Evolutionary conservation across 768 basidiomycete genomes (phyloP), one percentile per base, ranked within the genome.

Genomic region (Psilocybe azurescens): DNA sequence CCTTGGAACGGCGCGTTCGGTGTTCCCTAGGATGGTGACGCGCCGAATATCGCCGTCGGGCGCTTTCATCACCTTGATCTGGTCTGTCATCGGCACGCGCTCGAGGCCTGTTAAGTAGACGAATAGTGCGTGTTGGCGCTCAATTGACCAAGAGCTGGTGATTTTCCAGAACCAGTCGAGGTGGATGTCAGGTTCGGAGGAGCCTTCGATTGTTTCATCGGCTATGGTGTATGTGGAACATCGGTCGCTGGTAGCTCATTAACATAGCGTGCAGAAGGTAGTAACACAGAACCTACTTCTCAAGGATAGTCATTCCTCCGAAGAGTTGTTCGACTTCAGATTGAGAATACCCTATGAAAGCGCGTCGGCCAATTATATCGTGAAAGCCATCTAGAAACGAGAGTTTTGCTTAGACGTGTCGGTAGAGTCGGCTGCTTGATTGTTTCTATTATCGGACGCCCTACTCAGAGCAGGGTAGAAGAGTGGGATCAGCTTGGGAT

Each of bases 81-180:
- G 66, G 65, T 72, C 72, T 18, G 69, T 69, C 0, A 66, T 67
- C 6, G 70, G 70, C 10, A 72, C 68, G n/a, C 72, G 72, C 39
- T 65, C 62, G 54, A 69, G 67, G 33, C 72, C 72, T 6, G 72
- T 71, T 11, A 70, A 54, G 58, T 71, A 72, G 29, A 66, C 59
- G 53, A 72, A 67, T 29, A 72, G 58, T 32, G 61, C 62, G 14
- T 62, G 66, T 49, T 67, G 67, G 13, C 67, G 70, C 20, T 70
- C 67, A 39, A 63, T 28, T 2, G 72, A 55, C 70, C 70, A 71
- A n/a, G 68, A 69, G 29, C 65, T 60, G 30, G 69, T 63, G 13
- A 72, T 66, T 33, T 65, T 63, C 64, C 67, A 68, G 61, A 72
- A 72, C 64, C 67, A 70, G 58, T 71, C 65, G 24, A 71, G 55